These are phyloP conservation scores for Ceratocystis ficicola DNA, from an alignment of 2,329 filamentous ascomycete species.

Conservation along the genomic window DNA sequence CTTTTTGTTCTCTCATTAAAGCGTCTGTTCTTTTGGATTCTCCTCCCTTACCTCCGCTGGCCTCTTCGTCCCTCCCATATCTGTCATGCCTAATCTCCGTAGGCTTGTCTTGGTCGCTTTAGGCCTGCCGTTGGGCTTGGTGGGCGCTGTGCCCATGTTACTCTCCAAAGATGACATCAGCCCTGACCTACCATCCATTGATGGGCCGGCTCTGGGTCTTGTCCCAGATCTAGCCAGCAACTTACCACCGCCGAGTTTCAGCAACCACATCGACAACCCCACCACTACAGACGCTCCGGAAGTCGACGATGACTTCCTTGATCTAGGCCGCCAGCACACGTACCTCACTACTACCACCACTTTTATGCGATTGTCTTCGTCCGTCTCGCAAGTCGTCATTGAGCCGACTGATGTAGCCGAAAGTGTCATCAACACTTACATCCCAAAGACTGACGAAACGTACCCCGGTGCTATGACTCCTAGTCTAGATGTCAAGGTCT, in stretches of 20 bases:
- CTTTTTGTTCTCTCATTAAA: neutral
- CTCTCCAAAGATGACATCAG: neutral
- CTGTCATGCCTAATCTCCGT: neutral
- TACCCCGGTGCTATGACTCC: constrained; percentile 18
- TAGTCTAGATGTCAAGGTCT: constrained; percentile 15
- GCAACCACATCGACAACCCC: neutral
- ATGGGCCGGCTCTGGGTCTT: neutral
- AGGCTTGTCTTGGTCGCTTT: constrained; percentile 17
- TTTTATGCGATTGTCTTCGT: neutral
- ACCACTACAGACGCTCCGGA: constrained; percentile 1
- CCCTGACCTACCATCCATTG: neutral
- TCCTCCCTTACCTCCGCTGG: neutral
- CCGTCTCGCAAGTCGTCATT: constrained; percentile 1
- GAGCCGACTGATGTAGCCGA: neutral
- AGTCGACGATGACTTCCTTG: neutral
- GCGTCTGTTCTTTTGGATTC: neutral
- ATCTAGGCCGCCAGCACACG: neutral
- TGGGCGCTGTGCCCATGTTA: constrained; percentile 9
- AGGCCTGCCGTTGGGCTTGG: constrained; percentile 14
- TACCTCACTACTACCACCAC: neutral
- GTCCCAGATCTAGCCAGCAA: neutral
- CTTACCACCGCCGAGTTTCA: too few species aligned
- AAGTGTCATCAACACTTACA: constrained; percentile 23
- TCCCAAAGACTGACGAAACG: constrained; percentile 23
- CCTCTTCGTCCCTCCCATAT: neutral